Evolutionary conservation across 106 monocot species (phyloP), one percentile per base, ranked within the genome.

Genomic region (Acorus calamus): DNA sequence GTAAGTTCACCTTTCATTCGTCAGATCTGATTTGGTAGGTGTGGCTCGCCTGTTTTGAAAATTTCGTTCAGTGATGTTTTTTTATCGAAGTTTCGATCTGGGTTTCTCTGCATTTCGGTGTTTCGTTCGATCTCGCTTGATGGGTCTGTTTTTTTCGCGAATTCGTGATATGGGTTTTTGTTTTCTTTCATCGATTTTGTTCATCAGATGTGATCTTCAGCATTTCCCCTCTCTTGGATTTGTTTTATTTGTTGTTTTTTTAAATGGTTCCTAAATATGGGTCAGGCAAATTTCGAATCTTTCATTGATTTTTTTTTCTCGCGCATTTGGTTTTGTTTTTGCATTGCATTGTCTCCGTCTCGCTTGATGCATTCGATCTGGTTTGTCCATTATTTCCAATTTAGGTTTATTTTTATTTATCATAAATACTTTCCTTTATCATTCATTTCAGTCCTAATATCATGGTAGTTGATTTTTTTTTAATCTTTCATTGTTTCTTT

Each of bases 1-100:
- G 77, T 77, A 59, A 66, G 71, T 62, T 5, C 45, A n/a, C 49
- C 28, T 28, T 55, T 3, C 8, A 2, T n/a, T 63, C 52, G 7
- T 5, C 60, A 44, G 60, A 66, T 71, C 64, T 63, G 49, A 42
- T 47, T 10, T 47, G 42, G n/a, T n/a, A n/a, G 52, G 47, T 53
- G 5, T 47, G 8, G 12, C 4, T 10, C 7, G 11, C 41, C 48
- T 52, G 8, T 6, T 14, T 4, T 48, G 14, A 14, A 8, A 11
- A 46, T 47, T 61, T 7, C 61, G 47, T 9, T 3, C 44, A 49
- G 41, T 49, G 47, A 14, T 63, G 12, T 49, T 47, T 49, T 6
- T n/a, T n/a, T n/a, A n/a, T n/a, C n/a, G n/a, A n/a, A n/a, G n/a
- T n/a, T n/a, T 68, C 50, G 28, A 50, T 63, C 63, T 45, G 60